A percentile compares a stretch with the other conserved stretches of the same genome.
Conservation (phyloP, 257 asterid genomes). For the Solanum piurae region DNA sequence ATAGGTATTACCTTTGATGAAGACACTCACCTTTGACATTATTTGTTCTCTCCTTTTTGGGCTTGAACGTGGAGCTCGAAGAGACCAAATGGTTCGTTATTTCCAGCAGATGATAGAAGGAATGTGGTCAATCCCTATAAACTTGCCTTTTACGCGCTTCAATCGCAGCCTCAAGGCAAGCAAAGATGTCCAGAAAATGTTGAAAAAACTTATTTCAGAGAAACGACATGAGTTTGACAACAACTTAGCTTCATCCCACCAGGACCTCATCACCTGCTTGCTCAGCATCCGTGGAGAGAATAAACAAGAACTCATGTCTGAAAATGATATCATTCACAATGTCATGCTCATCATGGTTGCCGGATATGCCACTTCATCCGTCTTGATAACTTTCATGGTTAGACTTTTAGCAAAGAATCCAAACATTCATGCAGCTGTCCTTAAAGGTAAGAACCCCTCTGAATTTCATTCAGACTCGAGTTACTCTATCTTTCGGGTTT, state of each 20-base stretch:
- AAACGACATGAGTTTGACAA: constrained; percentile 26
- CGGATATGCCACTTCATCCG: constrained; percentile 59
- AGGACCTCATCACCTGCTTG: constrained; percentile 58
- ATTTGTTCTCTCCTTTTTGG: constrained; percentile 65
- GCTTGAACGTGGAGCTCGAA: constrained; percentile 29
- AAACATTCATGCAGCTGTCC: constrained; percentile 33
- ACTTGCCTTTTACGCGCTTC: constrained; percentile 54
- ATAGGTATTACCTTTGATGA: constrained; percentile 58
- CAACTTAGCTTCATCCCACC: constrained; percentile 34
- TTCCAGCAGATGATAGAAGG: constrained; percentile 47
- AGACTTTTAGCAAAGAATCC: constrained; percentile 40
- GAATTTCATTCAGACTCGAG: background rate
- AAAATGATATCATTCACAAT: constrained; percentile 52
- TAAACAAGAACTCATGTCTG: constrained; percentile 23
- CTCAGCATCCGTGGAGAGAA: constrained; percentile 38
- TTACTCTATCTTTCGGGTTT: background rate
- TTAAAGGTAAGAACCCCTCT: constrained; percentile 28
- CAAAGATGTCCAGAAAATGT: constrained; percentile 28
- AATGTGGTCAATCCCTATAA: constrained; percentile 61
- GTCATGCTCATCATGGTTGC: constrained; percentile 49
- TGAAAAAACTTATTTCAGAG: constrained; percentile 38
- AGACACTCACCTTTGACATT: constrained; percentile 65
- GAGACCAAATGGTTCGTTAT: constrained; percentile 26
- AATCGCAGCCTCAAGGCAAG: constrained; percentile 56
- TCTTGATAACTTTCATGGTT: constrained; percentile 43